phyloP scores from a whole-genome alignment of 1,284 basidiomycete species.

The Trametes versicolor region DNA sequence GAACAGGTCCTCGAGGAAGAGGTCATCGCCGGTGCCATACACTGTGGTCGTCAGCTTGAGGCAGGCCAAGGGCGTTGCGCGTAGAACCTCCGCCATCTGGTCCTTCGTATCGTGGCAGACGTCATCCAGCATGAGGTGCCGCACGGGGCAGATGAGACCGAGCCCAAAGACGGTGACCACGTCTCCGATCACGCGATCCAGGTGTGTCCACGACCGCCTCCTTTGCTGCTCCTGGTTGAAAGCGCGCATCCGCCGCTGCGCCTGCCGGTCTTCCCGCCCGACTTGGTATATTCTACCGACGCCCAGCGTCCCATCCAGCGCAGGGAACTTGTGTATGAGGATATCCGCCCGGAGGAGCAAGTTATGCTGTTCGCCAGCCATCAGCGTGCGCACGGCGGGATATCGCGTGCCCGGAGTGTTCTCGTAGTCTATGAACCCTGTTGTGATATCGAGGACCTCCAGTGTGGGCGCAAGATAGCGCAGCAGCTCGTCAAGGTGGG shows the following conservation, averaged over 20 bases:
- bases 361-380: too few relatives aligned
- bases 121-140: background rate
- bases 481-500: background rate
- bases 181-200: background rate
- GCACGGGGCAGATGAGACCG: background rate
- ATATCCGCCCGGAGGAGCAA: background rate
- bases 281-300: too few relatives aligned
- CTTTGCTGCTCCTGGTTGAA: background rate
- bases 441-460: background rate
- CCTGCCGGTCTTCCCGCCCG: background rate
- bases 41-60: background rate
- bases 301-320: too few relatives aligned
- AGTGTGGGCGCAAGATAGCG: background rate
- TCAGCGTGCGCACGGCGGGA: conserved; percentile 3
- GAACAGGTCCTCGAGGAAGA: background rate
- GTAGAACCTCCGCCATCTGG: background rate
- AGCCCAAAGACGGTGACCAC: background rate
- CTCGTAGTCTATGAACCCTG: too few relatives aligned
- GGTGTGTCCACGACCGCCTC: background rate
- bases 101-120: background rate
- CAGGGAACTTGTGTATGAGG: conserved; percentile 8
- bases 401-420: too few relatives aligned
- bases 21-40: too few relatives aligned
- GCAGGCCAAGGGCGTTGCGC: background rate
- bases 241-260: background rate